A percentile compares a stretch with the other conserved stretches of the same genome.
Evolutionary conservation across 2,329 filamentous ascomycete species (phyloP).

Genomic region (Dactylonectria macrodidyma): DNA sequence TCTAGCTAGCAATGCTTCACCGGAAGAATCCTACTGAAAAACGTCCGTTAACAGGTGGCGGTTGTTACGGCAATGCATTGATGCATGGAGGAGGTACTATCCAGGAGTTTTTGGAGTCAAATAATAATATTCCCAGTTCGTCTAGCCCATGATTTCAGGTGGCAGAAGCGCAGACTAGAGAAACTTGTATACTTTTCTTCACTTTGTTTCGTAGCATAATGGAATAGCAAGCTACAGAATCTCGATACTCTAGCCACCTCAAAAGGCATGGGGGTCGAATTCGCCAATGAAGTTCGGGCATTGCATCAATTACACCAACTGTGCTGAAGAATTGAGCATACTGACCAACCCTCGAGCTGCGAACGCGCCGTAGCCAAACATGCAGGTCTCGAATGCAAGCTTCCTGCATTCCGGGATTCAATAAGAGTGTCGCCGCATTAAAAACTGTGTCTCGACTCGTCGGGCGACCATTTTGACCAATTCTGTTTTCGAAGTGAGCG

Average conservation of each 20-base stretch:
- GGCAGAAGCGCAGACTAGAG: too few species aligned
- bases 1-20: background rate
- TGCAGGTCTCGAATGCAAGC: background rate
- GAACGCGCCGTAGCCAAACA: background rate
- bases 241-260: too few species aligned
- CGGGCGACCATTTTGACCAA: background rate
- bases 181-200: too few species aligned
- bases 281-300: too few species aligned
- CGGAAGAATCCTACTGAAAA: background rate
- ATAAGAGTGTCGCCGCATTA: background rate
- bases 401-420: background rate
- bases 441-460: background rate
- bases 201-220: too few species aligned
- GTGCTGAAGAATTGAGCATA: background rate
- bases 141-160: too few species aligned
- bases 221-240: too few species aligned
- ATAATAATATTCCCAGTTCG: too few species aligned
- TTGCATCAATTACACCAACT: background rate
- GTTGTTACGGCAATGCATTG: background rate
- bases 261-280: too few species aligned
- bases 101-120: too few species aligned
- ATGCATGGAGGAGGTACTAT: too few species aligned
- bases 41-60: background rate
- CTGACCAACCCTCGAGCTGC: background rate
- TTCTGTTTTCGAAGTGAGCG: background rate